Evolutionary conservation across 352 stramenopile genomes (phyloP), one percentile per base, ranked within the genome.

Genomic region (Pythium periplocum): DNA sequence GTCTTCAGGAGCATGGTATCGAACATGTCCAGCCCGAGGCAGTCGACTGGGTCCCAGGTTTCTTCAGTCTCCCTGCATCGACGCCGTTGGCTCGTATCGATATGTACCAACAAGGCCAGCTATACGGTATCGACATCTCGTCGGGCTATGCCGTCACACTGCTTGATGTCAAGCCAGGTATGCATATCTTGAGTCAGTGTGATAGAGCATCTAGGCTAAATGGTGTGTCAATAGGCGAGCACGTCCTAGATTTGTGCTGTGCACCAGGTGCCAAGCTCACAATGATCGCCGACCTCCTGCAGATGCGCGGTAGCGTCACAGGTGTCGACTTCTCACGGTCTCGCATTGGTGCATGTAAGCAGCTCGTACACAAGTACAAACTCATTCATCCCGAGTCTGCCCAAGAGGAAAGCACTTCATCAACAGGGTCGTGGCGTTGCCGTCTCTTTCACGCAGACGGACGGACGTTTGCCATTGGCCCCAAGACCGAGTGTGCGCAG

Each of bases 201-300:
- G 17, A 26, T 26, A 26, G 17, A 26, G 17, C 17, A 26, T 1
- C 11, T 50, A 46, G 30, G 8, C 10, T 17, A 30, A 43, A 35
- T 17, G 44, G 10, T 30, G 38, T 12, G 31, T 46, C 32, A 26
- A 17, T 45, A 62, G 77, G 84, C 50, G 75, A 93, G 30, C 76
- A 95, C 45, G 83, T 98, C 5, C 71, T 98, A 40, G 93, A 98
- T 73, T 66, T 98, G 52, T 98, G 95, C 65, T 98, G 90, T 55
- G 89, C 86, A 48, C 95, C 95, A 10, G 93, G 95, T 8, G 75
- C 90, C 33, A 98, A 98, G 47, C 67, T 97, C n/a, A 87, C 81
- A 37, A 90, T 93, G 74, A 89, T 98, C 50, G 85, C 87, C 3
- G 93, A 98, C 56, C 44, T 87, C 32, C 44, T 87, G 40, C 45